These are phyloP conservation scores for Pestalotiopsis sp. DNA, from an alignment of 2,329 filamentous ascomycete species.

Conservation along the genomic window DNA sequence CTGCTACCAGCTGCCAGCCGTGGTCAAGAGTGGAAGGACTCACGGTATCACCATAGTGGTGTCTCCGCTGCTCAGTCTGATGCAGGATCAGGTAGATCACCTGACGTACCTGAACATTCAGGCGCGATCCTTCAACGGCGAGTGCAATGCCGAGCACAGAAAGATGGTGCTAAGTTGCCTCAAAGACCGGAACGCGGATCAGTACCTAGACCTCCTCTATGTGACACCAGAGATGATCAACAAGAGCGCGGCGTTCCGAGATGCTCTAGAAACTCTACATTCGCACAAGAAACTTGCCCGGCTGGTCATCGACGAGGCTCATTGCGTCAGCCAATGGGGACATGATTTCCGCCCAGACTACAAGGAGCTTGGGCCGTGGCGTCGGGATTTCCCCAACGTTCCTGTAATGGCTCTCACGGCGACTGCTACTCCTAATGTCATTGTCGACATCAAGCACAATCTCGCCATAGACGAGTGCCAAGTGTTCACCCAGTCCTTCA, in stretches of 20 bases:
- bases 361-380: conserved; percentile 77
- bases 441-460: conserved; percentile 87
- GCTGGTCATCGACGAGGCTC: conserved; percentile 97
- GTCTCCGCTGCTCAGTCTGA: conserved; percentile 91
- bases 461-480: conserved; percentile 79
- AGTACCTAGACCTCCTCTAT: conserved; percentile 83
- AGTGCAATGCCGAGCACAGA: conserved; percentile 64
- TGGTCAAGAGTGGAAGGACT: conserved; percentile 79
- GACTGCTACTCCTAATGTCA: conserved; percentile 91
- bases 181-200: conserved; percentile 64
- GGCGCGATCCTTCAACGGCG: conserved; percentile 80
- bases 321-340: conserved; percentile 98
- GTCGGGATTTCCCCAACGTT: conserved; percentile 71
- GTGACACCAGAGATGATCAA: conserved; percentile 96
- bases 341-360: conserved; percentile 98
- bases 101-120: conserved; percentile 73
- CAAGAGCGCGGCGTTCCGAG: conserved; percentile 71
- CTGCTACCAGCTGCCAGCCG: conserved; percentile 91
- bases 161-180: conserved; percentile 66
- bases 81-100: conserved; percentile 95
- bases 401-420: conserved; percentile 95
- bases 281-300: conserved; percentile 73
- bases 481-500: conserved; percentile 90
- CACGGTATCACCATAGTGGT: conserved; percentile 88
- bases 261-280: conserved; percentile 68